phyloP scores from a whole-genome alignment of 805 yeast genomes.

The Saccharomycopsis olivae region DNA sequence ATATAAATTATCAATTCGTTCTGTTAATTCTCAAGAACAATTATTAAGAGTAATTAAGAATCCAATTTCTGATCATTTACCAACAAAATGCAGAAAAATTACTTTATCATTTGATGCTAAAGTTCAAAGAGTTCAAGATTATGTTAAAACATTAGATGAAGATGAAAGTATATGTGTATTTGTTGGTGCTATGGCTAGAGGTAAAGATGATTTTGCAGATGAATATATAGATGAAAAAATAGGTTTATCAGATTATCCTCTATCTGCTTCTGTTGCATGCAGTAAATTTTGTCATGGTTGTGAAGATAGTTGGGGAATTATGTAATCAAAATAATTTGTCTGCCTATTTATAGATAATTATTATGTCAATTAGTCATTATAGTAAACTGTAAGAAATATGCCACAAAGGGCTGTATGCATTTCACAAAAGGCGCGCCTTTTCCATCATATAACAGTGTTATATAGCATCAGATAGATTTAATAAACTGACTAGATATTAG shows the following conservation, averaged over 20 bases:
- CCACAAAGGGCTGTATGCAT: too few species aligned
- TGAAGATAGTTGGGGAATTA: conserved; percentile 93
- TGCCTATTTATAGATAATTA: too few species aligned
- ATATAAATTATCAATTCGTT: conserved; percentile 85
- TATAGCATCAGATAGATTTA: too few species aligned
- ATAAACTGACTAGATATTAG: too few species aligned
- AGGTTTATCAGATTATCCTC: conserved; percentile 89
- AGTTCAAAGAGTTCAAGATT: conserved; percentile 80
- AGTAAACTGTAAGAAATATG: too few species aligned
- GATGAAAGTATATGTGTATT: conserved; percentile 96
- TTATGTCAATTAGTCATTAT: too few species aligned
- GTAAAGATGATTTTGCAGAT: conserved; percentile 94
- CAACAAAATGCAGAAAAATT: conserved; percentile 88
- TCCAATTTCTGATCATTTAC: conserved; percentile 94
- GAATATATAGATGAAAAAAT: conserved; percentile 94
- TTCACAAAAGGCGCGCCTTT: too few species aligned
- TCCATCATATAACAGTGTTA: too few species aligned
- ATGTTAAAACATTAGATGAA: conserved; percentile 63
- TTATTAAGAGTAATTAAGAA: conserved; percentile 89
- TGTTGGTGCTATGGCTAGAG: conserved; percentile 99
- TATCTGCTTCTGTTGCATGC: conserved; percentile 96
- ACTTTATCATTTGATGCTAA: conserved; percentile 90
- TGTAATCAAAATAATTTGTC: conserved; percentile 19
- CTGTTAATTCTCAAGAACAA: conserved; percentile 92
- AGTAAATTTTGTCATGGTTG: conserved; percentile 98